Conservation (phyloP, 208 protist species). For the Leishmania guyanensis region DNA sequence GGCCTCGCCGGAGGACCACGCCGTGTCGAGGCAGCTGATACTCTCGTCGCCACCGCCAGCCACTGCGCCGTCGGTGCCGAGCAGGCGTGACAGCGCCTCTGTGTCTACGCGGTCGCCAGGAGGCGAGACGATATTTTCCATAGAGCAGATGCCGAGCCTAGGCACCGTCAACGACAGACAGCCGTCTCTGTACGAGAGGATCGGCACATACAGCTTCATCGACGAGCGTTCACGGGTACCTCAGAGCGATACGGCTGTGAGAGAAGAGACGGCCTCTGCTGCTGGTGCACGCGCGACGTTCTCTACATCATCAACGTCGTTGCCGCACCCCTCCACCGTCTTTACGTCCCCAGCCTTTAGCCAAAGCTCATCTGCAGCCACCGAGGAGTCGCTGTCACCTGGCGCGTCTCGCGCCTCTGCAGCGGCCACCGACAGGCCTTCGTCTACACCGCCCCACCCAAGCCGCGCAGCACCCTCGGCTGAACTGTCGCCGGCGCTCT, state of each 20-base stretch:
- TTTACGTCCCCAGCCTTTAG: conserved; percentile 22
- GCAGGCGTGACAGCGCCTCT: not conserved
- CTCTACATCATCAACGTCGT: conserved; percentile 6
- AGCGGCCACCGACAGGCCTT: not conserved
- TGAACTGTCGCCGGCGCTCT: not conserved
- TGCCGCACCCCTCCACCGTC: conserved; percentile 6
- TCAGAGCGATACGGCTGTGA: not conserved
- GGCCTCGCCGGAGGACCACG: not conserved
- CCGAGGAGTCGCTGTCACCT: not conserved
- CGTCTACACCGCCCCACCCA: not conserved
- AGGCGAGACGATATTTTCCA: not conserved
- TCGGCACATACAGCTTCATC: not conserved
- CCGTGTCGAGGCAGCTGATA: not conserved
- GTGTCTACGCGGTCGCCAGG: not conserved
- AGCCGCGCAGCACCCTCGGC: not conserved
- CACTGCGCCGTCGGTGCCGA: not conserved
- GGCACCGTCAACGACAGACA: conserved; percentile 11
- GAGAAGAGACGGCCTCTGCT: not conserved
- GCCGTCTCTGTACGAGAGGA: not conserved
- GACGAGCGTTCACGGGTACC: not conserved
- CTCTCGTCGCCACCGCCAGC: not conserved
- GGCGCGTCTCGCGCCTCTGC: not conserved
- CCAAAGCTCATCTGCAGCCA: conserved; percentile 5
- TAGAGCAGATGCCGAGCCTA: conserved; percentile 1
- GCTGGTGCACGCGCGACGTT: not conserved